Conservation (phyloP, 2,329 filamentous ascomycete species). For the Pyrenophora graminea region DNA sequence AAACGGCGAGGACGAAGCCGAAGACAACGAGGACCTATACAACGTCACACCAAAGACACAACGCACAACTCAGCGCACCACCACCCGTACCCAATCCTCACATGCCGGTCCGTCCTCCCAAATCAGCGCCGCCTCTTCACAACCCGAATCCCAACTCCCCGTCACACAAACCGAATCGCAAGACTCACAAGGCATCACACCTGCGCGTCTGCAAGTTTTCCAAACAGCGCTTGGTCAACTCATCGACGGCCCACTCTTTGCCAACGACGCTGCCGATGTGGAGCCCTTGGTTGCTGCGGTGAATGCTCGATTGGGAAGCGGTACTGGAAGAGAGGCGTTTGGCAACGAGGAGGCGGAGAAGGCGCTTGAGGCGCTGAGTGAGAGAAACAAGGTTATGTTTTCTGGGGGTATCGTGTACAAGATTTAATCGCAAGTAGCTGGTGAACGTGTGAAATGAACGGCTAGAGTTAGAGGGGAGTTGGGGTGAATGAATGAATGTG, state of each 20-base stretch:
- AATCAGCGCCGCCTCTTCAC: constrained; percentile 77
- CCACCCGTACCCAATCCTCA: constrained; percentile 34
- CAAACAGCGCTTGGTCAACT: constrained; percentile 80
- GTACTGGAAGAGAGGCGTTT: constrained; percentile 64
- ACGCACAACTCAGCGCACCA: constrained; percentile 45
- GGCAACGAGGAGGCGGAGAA: constrained; percentile 71
- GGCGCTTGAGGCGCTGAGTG: constrained; percentile 79
- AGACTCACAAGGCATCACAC: constrained; percentile 57
- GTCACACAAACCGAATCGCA: constrained; percentile 55
- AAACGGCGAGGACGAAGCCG: constrained; percentile 53
- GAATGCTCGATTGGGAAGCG: constrained; percentile 70
- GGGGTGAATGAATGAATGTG: too few species aligned
- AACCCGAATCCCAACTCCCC: constrained; percentile 72
- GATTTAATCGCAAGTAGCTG: constrained; percentile 32
- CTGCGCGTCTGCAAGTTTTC: constrained; percentile 73
- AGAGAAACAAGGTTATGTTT: constrained; percentile 84
- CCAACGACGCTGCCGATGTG: constrained; percentile 80
- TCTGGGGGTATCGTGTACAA: constrained; percentile 57
- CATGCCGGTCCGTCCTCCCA: constrained; percentile 54
- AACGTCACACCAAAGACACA: constrained; percentile 55
- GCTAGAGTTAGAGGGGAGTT: too few species aligned
- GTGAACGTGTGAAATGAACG: too few species aligned
- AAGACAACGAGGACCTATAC: constrained; percentile 61
- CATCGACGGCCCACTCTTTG: constrained; percentile 80
- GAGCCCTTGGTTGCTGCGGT: constrained; percentile 76